These are phyloP conservation scores for Metarhizium rileyi DNA, from an alignment of 2,329 filamentous ascomycete species.

Conservation along the genomic window DNA sequence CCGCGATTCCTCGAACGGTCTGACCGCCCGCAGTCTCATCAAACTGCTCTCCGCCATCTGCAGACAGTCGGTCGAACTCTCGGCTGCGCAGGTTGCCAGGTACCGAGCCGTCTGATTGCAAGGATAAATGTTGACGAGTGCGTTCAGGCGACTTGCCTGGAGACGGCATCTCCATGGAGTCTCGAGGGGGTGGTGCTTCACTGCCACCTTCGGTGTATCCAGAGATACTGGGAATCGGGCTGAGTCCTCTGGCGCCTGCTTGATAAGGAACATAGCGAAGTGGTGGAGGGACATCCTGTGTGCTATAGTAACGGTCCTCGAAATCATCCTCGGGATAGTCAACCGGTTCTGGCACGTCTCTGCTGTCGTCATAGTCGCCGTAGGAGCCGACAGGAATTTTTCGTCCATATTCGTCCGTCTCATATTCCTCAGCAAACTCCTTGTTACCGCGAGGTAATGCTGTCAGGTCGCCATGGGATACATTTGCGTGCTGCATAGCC, in stretches of 20 bases:
- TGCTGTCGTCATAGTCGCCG: constrained; percentile 29
- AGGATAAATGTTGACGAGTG: constrained; percentile 22
- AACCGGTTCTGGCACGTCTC: constrained; percentile 18
- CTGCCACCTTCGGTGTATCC: constrained; percentile 68
- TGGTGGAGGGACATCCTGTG: constrained; percentile 54
- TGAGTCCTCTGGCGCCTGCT: constrained; percentile 61
- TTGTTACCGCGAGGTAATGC: constrained; percentile 40
- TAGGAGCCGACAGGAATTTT: constrained; percentile 33
- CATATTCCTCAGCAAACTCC: constrained; percentile 36
- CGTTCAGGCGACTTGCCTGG: constrained; percentile 42
- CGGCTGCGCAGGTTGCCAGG: constrained; percentile 35
- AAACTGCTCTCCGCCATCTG: constrained; percentile 49
- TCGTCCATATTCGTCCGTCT: constrained; percentile 35
- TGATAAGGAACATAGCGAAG: constrained; percentile 60
- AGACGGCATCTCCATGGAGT: constrained; percentile 43
- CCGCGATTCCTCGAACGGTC: constrained; percentile 59
- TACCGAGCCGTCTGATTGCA: constrained; percentile 23
- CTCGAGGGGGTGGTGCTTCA: constrained; percentile 45
- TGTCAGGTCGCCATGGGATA: constrained; percentile 49
- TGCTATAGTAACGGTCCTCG: constrained; percentile 41
- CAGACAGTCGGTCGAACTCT: constrained; percentile 42
- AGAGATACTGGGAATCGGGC: constrained; percentile 86
- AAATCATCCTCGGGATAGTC: constrained; percentile 33
- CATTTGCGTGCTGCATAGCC: constrained; percentile 57
- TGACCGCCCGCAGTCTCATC: constrained; percentile 55